Conservation (phyloP, 2,329 filamentous ascomycete species). For the Penicillium frequentans region DNA sequence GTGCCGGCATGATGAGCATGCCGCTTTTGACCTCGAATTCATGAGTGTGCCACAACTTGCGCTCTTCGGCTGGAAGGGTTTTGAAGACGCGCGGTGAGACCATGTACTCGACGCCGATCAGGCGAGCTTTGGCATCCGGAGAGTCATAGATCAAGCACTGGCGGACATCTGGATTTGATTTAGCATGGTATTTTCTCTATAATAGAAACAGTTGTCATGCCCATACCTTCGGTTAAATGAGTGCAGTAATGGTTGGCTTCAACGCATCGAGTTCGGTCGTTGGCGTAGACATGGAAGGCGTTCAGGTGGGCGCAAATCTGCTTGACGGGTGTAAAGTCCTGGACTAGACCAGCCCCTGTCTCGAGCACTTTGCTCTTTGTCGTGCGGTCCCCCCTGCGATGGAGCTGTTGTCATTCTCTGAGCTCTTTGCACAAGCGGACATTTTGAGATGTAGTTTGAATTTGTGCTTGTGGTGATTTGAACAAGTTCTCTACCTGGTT, state of each 20-base stretch:
- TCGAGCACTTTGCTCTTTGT: constrained; percentile 40
- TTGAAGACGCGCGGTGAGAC: constrained; percentile 69
- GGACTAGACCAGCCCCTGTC: constrained; percentile 35
- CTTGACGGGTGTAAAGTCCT: constrained; percentile 67
- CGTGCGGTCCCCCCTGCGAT: constrained; percentile 33
- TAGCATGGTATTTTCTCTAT: background rate
- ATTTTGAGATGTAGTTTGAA: constrained; percentile 2
- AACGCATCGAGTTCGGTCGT: constrained; percentile 66
- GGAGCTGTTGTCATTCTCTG: constrained; percentile 4
- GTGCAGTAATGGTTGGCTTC: constrained; percentile 85
- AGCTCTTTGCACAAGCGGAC: constrained; percentile 7
- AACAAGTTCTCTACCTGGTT: background rate
- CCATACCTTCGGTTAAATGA: constrained; percentile 63
- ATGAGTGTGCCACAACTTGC: constrained; percentile 76
- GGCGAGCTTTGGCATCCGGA: constrained; percentile 62
- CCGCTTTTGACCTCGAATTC: constrained; percentile 50
- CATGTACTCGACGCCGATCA: constrained; percentile 90
- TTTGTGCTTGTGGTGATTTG: background rate
- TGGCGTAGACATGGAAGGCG: constrained; percentile 82
- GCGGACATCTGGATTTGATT: constrained; percentile 59
- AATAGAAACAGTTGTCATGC: background rate
- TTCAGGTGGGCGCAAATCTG: constrained; percentile 80
- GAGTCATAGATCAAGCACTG: constrained; percentile 86
- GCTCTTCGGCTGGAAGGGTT: constrained; percentile 65
- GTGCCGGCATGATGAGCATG: constrained; percentile 44